Evolutionary conservation across 805 yeast species (phyloP), one percentile per base, ranked within the genome.

Genomic region (Wickerhamiella vanderwaltii): DNA sequence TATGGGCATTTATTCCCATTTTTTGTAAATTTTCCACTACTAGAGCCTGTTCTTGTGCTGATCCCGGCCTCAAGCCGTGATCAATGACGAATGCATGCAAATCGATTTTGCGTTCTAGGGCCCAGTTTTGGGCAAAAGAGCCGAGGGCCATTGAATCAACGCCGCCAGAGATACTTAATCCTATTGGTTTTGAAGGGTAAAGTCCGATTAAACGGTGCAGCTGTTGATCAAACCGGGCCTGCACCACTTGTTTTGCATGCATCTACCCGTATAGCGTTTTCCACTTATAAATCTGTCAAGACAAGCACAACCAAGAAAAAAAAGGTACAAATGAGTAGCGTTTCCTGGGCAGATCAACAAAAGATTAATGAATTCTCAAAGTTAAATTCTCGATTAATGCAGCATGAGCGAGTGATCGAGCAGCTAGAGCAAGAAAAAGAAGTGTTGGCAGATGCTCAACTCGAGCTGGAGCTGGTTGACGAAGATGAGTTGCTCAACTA

Each of bases 331-430:
- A 26, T 19, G 24, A 44, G 37, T 20, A 52, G 47, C 44, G 93
- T 81, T 19, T 61, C 69, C 20, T 77, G 84, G 79, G 83, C 73
- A 44, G 97, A 88, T 58, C 98, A 88, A 63, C 77, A 81, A 56
- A 74, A 74, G 56, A 88, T 88, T 65, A 91, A 88, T 61, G 75
- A 75, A 57, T 88, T 91, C 57, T 83, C 95, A 12, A 80, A 86
- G 35, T 67, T 86, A 47, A 83, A 86, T 46, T 67, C 77, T 49
- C 75, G 78, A 46, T 77, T 79, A 50, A 85, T 82, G 49, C 67
- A 68, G 15, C 57, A 77, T 11, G 65, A 69, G 24, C 69, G 61
- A 15, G 68, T 68, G 38, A 63, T 81, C 26, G 62, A 65, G 16
- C 61, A 62, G 42, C 64, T 68, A 46, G 65, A 69, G 50, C 71